A percentile compares a stretch with the other conserved stretches of the same genome.
These are phyloP conservation scores for Nemania abortiva DNA, from an alignment of 2,329 filamentous ascomycete species.

Conservation along the genomic window DNA sequence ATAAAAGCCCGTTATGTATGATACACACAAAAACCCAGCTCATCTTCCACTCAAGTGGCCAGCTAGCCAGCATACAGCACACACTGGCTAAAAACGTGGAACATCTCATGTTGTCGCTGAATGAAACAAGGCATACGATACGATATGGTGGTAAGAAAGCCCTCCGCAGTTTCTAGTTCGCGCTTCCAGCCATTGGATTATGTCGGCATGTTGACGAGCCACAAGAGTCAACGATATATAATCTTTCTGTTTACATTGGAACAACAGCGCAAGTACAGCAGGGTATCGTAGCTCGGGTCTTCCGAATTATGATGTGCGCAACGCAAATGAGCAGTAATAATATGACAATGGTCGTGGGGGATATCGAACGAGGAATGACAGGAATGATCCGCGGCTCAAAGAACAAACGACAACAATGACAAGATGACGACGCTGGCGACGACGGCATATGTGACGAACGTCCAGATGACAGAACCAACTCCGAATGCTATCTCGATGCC, in stretches of 20 bases:
- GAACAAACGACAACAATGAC: slow-evolving; percentile 36
- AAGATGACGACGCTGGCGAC: slow-evolving; percentile 36
- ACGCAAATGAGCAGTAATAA: slow-evolving; percentile 36
- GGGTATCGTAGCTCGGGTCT: slow-evolving; percentile 40
- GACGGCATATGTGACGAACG: slow-evolving; percentile 32
- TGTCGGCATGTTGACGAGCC: slow-evolving; percentile 21
- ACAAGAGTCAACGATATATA: slow-evolving; percentile 26
- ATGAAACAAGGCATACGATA: slow-evolving; percentile 7
- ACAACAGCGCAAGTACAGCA: slow-evolving; percentile 35
- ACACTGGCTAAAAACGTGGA: neutral
- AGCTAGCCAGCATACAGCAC: neutral
- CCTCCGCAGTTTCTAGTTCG: slow-evolving; percentile 20
- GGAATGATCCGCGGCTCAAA: slow-evolving; percentile 32
- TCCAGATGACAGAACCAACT: slow-evolving; percentile 39
- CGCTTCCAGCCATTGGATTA: slow-evolving; percentile 10
- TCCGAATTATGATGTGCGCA: slow-evolving; percentile 37
- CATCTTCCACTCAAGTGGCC: neutral
- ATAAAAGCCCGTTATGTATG: slow-evolving; percentile 27
- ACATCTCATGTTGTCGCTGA: slow-evolving; percentile 2
- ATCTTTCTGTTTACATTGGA: slow-evolving; percentile 37
- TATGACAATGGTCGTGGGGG: slow-evolving; percentile 35
- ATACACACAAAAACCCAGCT: slow-evolving; percentile 8
- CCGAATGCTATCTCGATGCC: slow-evolving; percentile 36
- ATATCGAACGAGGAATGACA: slow-evolving; percentile 36
- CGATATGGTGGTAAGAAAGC: slow-evolving; percentile 23